Percentiles rank a stretch among this genome's conserved stretches.
Conservation (phyloP, 2,329 filamentous ascomycete genomes). For the Pezicula neosporulosa region DNA sequence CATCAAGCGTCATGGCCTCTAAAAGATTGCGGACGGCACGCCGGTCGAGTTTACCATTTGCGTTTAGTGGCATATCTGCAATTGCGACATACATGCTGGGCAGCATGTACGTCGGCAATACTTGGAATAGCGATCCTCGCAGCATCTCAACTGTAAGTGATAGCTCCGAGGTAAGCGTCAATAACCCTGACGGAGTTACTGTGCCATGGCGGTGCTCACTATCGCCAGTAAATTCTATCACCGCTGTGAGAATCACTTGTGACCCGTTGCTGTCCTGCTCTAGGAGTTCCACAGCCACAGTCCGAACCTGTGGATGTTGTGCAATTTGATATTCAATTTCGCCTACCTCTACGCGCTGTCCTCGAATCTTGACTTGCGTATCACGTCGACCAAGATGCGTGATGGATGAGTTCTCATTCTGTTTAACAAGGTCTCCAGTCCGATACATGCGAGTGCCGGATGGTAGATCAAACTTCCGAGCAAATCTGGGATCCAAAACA, state of each 20-base stretch:
- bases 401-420: not conserved
- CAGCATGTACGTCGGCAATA: constrained; percentile 25
- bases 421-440: constrained; percentile 1
- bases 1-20: not conserved
- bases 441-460: constrained; percentile 1
- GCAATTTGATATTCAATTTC: constrained; percentile 3
- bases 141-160: not conserved
- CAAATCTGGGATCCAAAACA: constrained; percentile 45
- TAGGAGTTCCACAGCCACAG: constrained; percentile 1
- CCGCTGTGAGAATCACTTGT: constrained; percentile 1
- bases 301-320: not conserved
- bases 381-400: constrained; percentile 1
- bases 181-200: not conserved
- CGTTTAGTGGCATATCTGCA: constrained; percentile 20
- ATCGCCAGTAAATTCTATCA: constrained; percentile 1
- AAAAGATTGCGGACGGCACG: constrained; percentile 26
- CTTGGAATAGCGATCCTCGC: not conserved
- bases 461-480: not conserved
- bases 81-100: constrained; percentile 24
- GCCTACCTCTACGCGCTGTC: not conserved
- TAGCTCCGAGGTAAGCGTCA: not conserved
- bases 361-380: constrained; percentile 2
- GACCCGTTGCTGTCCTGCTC: not conserved
- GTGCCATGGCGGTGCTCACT: not conserved
- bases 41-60: constrained; percentile 26